A percentile compares a stretch with the other conserved stretches of the same genome.
Evolutionary conservation across 1,284 basidiomycete genomes (phyloP).

Genomic region (Cryptococcus sp.): DNA sequence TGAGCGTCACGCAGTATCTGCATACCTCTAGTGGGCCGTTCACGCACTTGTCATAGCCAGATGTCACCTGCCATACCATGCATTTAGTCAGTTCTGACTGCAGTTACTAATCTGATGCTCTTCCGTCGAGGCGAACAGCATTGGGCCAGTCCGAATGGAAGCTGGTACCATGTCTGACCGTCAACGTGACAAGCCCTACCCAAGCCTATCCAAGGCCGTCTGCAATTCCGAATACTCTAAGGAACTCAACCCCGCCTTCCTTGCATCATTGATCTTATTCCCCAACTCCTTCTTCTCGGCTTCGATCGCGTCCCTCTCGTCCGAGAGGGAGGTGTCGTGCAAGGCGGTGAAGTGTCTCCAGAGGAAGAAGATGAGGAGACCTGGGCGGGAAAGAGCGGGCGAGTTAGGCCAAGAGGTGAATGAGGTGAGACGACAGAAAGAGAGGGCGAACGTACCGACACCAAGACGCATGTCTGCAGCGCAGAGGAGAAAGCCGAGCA

Average conservation of each 20-base stretch:
- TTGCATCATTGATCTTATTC: slow-evolving; percentile 26
- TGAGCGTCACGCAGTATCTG: no score
- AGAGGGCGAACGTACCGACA: slow-evolving; percentile 2
- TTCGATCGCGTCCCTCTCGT: slow-evolving; percentile 22
- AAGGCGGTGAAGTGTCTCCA: slow-evolving; percentile 34
- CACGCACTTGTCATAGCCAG: no score
- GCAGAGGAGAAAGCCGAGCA: slow-evolving; percentile 32
- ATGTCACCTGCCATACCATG: background rate
- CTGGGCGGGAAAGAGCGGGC: slow-evolving; percentile 7
- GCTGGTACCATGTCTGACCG: background rate
- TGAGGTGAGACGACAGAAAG: slow-evolving; percentile 7
- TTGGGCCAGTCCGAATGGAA: background rate
- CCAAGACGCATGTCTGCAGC: slow-evolving; percentile 34
- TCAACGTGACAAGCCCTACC: background rate
- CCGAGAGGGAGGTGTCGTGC: slow-evolving; percentile 12
- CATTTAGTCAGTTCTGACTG: background rate
- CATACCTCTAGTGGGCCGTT: no score
- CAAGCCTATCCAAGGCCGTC: slow-evolving; percentile 13
- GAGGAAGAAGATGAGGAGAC: slow-evolving; percentile 36
- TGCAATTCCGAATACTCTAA: slow-evolving; percentile 15
- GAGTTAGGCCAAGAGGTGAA: background rate
- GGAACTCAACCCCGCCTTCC: slow-evolving; percentile 24
- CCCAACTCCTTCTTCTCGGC: slow-evolving; percentile 34
- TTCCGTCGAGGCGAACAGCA: background rate
- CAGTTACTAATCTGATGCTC: background rate